phyloP scores from a whole-genome alignment of 2,329 filamentous ascomycete genomes.

The Claviceps fusiformis region DNA sequence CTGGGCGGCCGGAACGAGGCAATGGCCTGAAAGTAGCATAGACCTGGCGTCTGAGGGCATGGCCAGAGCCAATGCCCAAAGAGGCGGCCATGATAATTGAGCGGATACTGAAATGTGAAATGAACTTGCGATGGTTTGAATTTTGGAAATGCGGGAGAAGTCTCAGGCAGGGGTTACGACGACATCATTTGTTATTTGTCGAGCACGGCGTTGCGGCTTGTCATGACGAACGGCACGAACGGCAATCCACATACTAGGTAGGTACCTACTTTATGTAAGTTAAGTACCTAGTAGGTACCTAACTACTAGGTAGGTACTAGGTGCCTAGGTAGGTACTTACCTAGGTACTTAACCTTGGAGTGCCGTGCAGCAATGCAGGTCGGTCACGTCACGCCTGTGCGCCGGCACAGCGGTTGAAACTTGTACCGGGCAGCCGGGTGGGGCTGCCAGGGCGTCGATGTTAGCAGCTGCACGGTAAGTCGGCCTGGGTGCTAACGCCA shows the following conservation, averaged over 20 bases:
- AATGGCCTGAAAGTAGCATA: conserved; percentile 16
- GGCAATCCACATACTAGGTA: background rate
- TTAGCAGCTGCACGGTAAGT: background rate
- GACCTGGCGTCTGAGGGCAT: conserved; percentile 18
- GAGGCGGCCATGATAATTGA: conserved; percentile 16
- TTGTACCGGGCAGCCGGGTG: background rate
- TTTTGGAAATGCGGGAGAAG: background rate
- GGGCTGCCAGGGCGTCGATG: background rate
- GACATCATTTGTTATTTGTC: background rate
- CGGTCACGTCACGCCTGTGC: too few relatives aligned
- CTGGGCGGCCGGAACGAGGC: conserved; percentile 16
- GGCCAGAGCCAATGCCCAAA: conserved; percentile 22
- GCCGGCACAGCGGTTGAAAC: too few relatives aligned
- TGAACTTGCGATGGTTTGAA: background rate
- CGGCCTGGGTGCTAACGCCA: background rate
- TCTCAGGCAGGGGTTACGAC: background rate
- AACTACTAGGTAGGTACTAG: too few relatives aligned
- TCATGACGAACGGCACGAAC: background rate
- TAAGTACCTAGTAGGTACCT: too few relatives aligned
- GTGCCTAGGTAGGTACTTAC: too few relatives aligned
- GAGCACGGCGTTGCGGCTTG: background rate
- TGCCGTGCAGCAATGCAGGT: too few relatives aligned
- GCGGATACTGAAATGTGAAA: background rate
- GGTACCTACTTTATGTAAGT: too few relatives aligned
- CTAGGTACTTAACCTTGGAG: too few relatives aligned